phyloP scores from a whole-genome alignment of 2,329 filamentous ascomycete species.

The Lanzia echinophila region DNA sequence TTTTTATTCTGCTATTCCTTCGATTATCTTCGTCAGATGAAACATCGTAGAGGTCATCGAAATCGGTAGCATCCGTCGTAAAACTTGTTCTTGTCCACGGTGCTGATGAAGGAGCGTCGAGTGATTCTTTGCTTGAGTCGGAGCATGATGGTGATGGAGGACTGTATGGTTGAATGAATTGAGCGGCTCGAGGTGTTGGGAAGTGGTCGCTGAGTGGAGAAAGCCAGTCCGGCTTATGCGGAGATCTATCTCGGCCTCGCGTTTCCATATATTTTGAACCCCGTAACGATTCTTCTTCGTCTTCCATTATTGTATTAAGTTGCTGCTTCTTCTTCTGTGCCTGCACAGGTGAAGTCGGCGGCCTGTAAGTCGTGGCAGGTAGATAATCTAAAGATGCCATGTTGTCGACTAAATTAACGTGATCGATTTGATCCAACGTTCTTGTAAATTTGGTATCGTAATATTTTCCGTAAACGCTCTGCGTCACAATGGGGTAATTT shows the following conservation, averaged over 20 bases:
- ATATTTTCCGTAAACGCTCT: constrained; percentile 23
- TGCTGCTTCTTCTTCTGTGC: constrained; percentile 41
- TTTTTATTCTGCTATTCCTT: constrained; percentile 33
- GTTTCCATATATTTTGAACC: constrained; percentile 27
- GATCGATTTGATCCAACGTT: constrained; percentile 16
- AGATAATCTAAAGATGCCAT: constrained; percentile 36
- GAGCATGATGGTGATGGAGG: constrained; percentile 55
- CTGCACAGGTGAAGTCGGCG: constrained; percentile 44
- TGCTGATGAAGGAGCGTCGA: constrained; percentile 47
- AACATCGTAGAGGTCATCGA: constrained; percentile 82
- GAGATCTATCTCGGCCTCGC: constrained; percentile 33
- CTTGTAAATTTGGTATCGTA: constrained; percentile 16
- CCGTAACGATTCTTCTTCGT: constrained; percentile 32
- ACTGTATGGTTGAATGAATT: constrained; percentile 50
- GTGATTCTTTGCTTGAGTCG: constrained; percentile 45
- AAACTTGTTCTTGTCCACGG: constrained; percentile 57
- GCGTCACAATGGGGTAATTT: constrained; percentile 19
- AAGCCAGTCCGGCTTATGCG: constrained; percentile 31
- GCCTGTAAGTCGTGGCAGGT: constrained; percentile 43
- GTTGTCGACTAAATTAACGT: constrained; percentile 18
- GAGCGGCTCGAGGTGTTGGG: constrained; percentile 61
- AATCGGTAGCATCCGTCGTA: constrained; percentile 62
- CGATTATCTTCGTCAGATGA: constrained; percentile 64
- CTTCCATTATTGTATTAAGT: constrained; percentile 61
- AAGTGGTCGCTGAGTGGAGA: constrained; percentile 52